These are phyloP conservation scores for Chalaropsis thielavioides DNA, from an alignment of 2,329 filamentous ascomycete species.

Conservation along the genomic window DNA sequence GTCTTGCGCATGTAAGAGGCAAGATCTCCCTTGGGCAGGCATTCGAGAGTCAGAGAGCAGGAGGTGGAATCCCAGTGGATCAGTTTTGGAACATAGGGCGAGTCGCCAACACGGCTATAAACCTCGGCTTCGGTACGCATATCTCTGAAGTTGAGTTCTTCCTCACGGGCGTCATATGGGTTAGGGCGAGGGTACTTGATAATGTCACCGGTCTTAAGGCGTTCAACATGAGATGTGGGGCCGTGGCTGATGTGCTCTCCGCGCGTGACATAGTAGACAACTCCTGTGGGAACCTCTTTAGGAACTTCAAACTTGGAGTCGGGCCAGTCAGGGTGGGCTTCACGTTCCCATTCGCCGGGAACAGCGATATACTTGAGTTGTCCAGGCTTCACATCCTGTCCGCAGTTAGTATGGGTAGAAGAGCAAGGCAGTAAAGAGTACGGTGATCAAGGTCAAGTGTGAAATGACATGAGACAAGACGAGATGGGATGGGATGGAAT, in stretches of 20 bases:
- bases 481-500: not conserved
- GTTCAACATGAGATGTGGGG: constrained; percentile 20
- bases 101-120: constrained; percentile 20
- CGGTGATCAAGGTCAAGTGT: no score
- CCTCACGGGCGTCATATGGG: constrained; percentile 20
- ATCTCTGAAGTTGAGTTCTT: constrained; percentile 17
- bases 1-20: constrained; percentile 19
- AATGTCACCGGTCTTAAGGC: constrained; percentile 20
- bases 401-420: not conserved
- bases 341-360: constrained; percentile 20
- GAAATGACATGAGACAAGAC: not conserved
- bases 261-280: constrained; percentile 21
- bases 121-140: constrained; percentile 21
- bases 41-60: constrained; percentile 22
- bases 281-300: constrained; percentile 16
- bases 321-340: constrained; percentile 19
- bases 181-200: constrained; percentile 21
- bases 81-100: constrained; percentile 20
- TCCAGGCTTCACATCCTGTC: constrained; percentile 15
- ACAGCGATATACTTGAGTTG: constrained; percentile 18
- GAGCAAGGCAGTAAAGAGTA: not conserved
- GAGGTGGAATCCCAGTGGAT: constrained; percentile 20
- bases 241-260: constrained; percentile 18
- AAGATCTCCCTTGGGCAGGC: constrained; percentile 22
- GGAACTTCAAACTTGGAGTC: constrained; percentile 21